Evolutionary conservation across 202 grass and related monocot species (phyloP).

Genomic region (Setaria italica): DNA sequence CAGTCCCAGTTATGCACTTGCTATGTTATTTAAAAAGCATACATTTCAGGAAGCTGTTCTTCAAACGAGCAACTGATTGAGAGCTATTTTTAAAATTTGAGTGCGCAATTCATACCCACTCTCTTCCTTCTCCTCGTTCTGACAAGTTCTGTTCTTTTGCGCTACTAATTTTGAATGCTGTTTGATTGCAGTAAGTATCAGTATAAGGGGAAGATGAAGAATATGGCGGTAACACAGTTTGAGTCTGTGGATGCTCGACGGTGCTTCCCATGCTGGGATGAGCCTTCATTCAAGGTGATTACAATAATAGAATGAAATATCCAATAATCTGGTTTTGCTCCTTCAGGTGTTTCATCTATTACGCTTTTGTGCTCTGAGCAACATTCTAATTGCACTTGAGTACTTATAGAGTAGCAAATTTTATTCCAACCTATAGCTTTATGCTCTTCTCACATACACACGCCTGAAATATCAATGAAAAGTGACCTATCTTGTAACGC

Average conservation of each 20-base stretch:
- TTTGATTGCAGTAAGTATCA: constrained; percentile 55
- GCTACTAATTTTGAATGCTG: not conserved
- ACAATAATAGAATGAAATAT: not conserved
- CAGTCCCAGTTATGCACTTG: not conserved
- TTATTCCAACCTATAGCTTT: constrained; percentile 22
- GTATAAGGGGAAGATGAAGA: constrained; percentile 55
- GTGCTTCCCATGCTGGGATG: constrained; percentile 92
- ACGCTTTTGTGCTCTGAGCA: constrained; percentile 7
- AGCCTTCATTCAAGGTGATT: constrained; percentile 82
- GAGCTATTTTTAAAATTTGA: not conserved
- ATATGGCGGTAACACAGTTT: constrained; percentile 90
- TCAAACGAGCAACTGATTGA: not conserved
- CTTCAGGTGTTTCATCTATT: constrained; percentile 20
- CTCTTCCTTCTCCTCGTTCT: not conserved
- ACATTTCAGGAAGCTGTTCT: not conserved
- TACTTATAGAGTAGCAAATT: not conserved
- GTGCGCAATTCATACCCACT: not conserved
- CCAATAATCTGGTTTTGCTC: constrained; percentile 25
- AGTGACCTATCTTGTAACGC: constrained; percentile 10
- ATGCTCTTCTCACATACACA: constrained; percentile 18
- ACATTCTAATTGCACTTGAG: constrained; percentile 1
- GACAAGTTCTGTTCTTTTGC: not conserved
- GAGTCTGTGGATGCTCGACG: constrained; percentile 77
- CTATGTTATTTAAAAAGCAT: not conserved
- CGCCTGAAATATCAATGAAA: not conserved